Evolutionary conservation across 805 yeast genomes (phyloP), one percentile per base, ranked within the genome.

Genomic region (Wickerhamomyces canadensis): DNA sequence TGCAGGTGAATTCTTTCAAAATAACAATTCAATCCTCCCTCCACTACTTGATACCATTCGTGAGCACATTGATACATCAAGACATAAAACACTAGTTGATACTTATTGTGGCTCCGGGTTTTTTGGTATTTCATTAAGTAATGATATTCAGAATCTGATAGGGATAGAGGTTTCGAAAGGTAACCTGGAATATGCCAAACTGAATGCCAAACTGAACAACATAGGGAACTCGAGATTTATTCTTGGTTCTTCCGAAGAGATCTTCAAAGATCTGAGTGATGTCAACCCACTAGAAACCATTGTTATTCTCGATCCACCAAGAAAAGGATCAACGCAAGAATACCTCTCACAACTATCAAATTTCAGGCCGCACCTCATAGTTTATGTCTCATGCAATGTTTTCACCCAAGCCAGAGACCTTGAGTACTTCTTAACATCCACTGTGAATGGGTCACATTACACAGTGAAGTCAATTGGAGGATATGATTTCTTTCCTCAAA

Each of bases 381-480:
- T 93, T 13, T 91, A 91, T 61, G 81, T 91, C 38, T 85, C 96
- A 37, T 91, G 98, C 65, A 91, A 91, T 58, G 98, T 91, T 32
- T 96, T 89, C 62, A 85, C 96, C n/a, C 98, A 91, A 62, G 98
- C 98, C 2, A 70, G 98, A 49, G 98, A 91, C 57, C 57, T 91
- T 33, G 85, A 84, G 44, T 88, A 76, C 65, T 84, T 91, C 52
- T 58, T 88, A 38, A 74, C 72, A 38, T 68, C 77, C 21, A 80
- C 89, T 5, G 65, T 60, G 18, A 58, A 76, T 46, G 93, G 93
- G 2, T 45, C 55, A 4, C 52, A 70, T 19, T 93, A 87, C 62
- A 64, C 64, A 35, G 70, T 93, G 16, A 91, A 83, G 45, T 77
- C 85, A 44, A 68, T 93, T 21, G 77, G 84, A 52, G 98, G 98